Percentiles rank a stretch among this genome's conserved stretches.
Evolutionary conservation across 2,329 filamentous ascomycete genomes (phyloP).

Genomic region (Fusarium duplospermum): DNA sequence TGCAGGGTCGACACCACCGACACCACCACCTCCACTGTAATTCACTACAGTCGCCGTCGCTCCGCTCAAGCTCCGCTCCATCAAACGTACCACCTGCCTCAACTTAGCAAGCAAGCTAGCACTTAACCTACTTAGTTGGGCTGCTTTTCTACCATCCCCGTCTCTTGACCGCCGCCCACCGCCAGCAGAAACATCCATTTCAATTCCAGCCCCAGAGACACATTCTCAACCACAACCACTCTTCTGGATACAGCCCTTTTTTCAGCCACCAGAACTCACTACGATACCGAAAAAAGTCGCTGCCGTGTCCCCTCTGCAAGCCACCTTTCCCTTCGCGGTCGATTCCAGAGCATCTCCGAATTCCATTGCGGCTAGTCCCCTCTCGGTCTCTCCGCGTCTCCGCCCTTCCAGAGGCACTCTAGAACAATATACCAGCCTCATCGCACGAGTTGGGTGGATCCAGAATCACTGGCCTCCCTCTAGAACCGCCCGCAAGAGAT

Average conservation of each 20-base stretch:
- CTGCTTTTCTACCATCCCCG: neutral
- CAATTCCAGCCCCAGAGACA: slow-evolving; percentile 13
- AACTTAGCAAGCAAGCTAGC: slow-evolving; percentile 29
- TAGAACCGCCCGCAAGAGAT: slow-evolving; percentile 33
- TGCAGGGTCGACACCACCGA: slow-evolving; percentile 15
- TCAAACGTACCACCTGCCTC: slow-evolving; percentile 17
- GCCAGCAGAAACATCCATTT: slow-evolving; percentile 4
- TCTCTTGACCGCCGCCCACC: slow-evolving; percentile 30
- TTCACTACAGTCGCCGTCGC: neutral
- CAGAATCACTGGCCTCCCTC: slow-evolving; percentile 16
- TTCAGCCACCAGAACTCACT: slow-evolving; percentile 18
- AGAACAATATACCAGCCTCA: slow-evolving; percentile 33
- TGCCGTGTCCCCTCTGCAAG: slow-evolving; percentile 5
- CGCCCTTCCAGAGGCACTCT: slow-evolving; percentile 30
- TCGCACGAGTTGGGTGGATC: slow-evolving; percentile 36
- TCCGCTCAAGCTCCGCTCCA: neutral
- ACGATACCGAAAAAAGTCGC: slow-evolving; percentile 2
- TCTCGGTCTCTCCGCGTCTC: slow-evolving; percentile 34
- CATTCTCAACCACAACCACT: slow-evolving; percentile 17
- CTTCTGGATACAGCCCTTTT: slow-evolving; percentile 3
- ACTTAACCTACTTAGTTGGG: neutral
- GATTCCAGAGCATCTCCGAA: slow-evolving; percentile 6
- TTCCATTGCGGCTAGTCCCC: slow-evolving; percentile 28
- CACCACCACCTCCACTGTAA: slow-evolving; percentile 11
- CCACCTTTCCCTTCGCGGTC: slow-evolving; percentile 22